Base-by-base conservation (phyloP, 345 rosid genomes). In the Jatropha curcas region DNA sequence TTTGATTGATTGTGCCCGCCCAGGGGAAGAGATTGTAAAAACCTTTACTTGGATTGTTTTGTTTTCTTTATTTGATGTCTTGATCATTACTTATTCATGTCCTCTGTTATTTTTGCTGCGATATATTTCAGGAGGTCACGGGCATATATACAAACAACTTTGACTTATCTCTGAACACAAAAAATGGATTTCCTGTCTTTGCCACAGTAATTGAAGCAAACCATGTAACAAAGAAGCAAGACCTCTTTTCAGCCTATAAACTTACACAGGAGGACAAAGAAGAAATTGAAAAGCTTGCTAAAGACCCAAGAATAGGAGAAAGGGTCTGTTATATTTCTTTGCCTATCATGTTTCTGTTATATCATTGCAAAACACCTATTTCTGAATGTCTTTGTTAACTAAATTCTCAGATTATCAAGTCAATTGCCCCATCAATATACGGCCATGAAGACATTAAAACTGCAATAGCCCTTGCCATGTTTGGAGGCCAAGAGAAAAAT, bases 361-460 rank as follows among this genome's bases (percentile, higher is more conserved):
- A 35, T 68, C 13, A 64, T 59, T 60, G 20, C 27, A n/a, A 30
- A 51, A 46, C 45, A 74, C 65, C n/a, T 60, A 27, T 69, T 53
- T 33, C 70, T 66, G 27, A 65, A 52, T 56, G 55, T 34, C 67
- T 68, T 63, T 60, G 24, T 73, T 19, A 50, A 73, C 37, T 56
- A 45, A 51, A 69, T 39, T 81, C 59, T 69, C 85, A 95, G 99
- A 89, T 95, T 79, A 77, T 95, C 65, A 92, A 95, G 88, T 95
- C 98, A 58, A 88, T 92, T 71, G 98, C 99, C 10, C 99, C 98
- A 7, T 95, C 99, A 46, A 95, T 95, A 60, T 92, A 95, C 81
- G 98, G 99, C 62, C 99, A 92, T n/a, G 99, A 91, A 41, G 98
- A 89, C 85, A 92, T 95, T 72, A 95, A 92, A 87, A 92, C 98